These are phyloP conservation scores for Chlorella ohadii DNA, from an alignment of 139 green algal species.

Conservation along the genomic window DNA sequence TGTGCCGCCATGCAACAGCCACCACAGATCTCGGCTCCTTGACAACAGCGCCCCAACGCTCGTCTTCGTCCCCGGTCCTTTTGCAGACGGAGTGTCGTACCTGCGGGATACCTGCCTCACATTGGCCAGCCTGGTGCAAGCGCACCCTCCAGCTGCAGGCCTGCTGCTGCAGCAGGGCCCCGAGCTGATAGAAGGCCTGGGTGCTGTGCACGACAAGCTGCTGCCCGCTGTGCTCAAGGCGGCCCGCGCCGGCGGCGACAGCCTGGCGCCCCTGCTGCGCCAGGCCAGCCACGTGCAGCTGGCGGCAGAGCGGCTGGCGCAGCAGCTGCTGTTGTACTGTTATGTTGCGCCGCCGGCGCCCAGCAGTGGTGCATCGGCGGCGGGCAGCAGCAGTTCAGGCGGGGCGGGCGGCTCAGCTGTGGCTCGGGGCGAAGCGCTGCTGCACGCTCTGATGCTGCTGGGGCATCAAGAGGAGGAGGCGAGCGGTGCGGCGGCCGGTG, in stretches of 20 bases:
- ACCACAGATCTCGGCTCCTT: too few species aligned
- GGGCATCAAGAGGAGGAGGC: conserved; percentile 36
- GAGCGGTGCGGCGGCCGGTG: background rate
- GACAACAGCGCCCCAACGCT: too few species aligned
- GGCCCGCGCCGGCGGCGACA: conserved; percentile 25
- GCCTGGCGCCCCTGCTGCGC: conserved; percentile 50
- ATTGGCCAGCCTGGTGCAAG: conserved; percentile 64
- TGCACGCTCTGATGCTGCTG: conserved; percentile 62
- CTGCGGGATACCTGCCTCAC: conserved; percentile 70
- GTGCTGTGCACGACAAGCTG: conserved; percentile 38
- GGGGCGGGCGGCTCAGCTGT: conserved; percentile 33
- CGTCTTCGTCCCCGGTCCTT: too few species aligned
- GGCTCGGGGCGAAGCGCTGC: conserved; percentile 60
- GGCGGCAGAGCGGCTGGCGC: conserved; percentile 31
- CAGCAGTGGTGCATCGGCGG: background rate
- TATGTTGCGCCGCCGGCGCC: conserved; percentile 33
- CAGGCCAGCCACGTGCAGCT: conserved; percentile 30
- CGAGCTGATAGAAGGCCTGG: conserved; percentile 24
- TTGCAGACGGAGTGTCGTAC: conserved; percentile 75
- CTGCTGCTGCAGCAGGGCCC: conserved; percentile 52
- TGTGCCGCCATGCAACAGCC: too few species aligned
- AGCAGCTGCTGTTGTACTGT: conserved; percentile 54
- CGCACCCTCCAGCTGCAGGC: conserved; percentile 46
- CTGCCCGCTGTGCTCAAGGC: conserved; percentile 19
- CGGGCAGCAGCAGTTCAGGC: conserved; percentile 5